Evolutionary conservation across 306 rosid genomes (phyloP).

Genomic region (Notholithocarpus densiflorus): DNA sequence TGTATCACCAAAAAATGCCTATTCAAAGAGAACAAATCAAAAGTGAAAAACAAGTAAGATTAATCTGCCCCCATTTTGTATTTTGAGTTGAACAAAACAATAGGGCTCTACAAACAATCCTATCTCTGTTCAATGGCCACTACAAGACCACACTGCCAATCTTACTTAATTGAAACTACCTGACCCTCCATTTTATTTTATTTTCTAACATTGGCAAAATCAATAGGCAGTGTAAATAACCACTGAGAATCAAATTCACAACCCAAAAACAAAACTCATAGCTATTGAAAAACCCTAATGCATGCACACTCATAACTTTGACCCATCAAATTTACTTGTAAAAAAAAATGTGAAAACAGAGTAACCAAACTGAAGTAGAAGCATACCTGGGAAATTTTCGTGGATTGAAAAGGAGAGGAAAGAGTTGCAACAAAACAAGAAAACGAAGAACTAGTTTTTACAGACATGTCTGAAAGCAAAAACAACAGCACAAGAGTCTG

Average conservation of each 20-base stretch:
- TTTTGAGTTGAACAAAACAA: not conserved
- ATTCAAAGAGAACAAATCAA: not conserved
- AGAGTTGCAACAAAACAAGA: conserved; percentile 49
- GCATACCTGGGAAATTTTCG: conserved; percentile 44
- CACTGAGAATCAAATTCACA: not conserved
- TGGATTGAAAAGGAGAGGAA: conserved; percentile 42
- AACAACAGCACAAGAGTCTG: conserved; percentile 13
- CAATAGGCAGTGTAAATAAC: not conserved
- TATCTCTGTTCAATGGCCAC: not conserved
- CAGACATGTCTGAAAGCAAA: conserved; percentile 41
- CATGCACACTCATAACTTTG: not conserved
- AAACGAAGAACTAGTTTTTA: conserved; percentile 47
- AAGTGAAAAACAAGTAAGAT: not conserved
- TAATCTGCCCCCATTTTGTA: not conserved
- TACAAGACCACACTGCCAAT: not conserved
- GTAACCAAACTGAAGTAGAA: conserved; percentile 17
- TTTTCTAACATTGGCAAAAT: not conserved
- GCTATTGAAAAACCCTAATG: conserved; percentile 3
- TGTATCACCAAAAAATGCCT: too few species aligned
- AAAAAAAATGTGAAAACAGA: not conserved
- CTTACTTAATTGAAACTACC: not conserved
- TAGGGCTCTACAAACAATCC: not conserved
- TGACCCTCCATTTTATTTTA: not conserved
- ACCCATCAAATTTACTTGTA: not conserved
- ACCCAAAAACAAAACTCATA: too few species aligned